A percentile compares a stretch with the other conserved stretches of the same genome.
phyloP scores from a whole-genome alignment of 1,284 basidiomycete genomes.

The Microbotryum saponariae region DNA sequence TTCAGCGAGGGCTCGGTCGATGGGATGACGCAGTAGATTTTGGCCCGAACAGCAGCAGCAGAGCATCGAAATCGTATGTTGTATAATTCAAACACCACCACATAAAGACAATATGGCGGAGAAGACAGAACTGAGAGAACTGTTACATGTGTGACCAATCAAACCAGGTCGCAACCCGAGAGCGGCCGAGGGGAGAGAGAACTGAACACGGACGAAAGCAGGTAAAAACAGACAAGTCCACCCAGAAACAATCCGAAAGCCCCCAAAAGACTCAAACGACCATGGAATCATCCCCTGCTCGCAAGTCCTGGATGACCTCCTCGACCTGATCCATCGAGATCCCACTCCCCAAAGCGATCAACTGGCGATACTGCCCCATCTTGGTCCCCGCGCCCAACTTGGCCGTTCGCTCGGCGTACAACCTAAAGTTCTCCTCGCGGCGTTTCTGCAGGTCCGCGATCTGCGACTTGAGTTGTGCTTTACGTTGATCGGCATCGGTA shows the following conservation, averaged over 20 bases:
- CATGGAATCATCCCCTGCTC: conserved; percentile 6
- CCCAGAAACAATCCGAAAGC: not conserved
- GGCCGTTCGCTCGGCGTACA: conserved; percentile 68
- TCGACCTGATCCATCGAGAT: conserved; percentile 77
- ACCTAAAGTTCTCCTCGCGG: conserved; percentile 62
- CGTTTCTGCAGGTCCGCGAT: conserved; percentile 58
- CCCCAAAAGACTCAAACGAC: not conserved
- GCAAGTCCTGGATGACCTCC: conserved; percentile 54
- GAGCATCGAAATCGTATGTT: too few species aligned
- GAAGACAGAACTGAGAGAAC: not conserved
- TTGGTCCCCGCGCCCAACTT: conserved; percentile 79
- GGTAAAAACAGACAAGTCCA: not conserved
- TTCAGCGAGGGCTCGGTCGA: conserved; percentile 3
- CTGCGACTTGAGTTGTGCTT: conserved; percentile 55
- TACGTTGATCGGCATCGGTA: conserved; percentile 49
- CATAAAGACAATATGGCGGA: not conserved
- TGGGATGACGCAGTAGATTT: not conserved
- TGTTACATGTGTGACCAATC: not conserved
- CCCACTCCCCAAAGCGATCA: conserved; percentile 80
- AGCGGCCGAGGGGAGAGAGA: not conserved
- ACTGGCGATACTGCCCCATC: conserved; percentile 74
- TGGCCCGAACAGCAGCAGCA: too few species aligned
- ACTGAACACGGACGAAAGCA: not conserved
- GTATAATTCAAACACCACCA: not conserved
- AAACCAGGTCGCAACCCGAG: not conserved